A percentile compares a stretch with the other conserved stretches of the same genome.
phyloP scores from a whole-genome alignment of 495 filamentous ascomycete species.

The Podospora bellae-mahoneyi region DNA sequence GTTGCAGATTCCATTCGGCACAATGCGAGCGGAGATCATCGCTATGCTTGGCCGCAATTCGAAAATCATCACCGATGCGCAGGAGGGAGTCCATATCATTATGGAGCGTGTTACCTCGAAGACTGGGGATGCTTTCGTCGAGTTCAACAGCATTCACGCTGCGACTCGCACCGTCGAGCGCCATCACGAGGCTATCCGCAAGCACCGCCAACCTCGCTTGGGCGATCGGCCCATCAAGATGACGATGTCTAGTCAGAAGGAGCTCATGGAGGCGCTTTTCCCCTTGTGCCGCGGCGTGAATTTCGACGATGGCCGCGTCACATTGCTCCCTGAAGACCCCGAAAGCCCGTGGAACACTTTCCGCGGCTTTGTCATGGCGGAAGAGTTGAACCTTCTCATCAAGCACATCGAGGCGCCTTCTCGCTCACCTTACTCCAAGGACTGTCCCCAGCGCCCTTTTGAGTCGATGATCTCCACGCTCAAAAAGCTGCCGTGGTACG shows the following conservation, averaged over 20 bases:
- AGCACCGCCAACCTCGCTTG: constrained; percentile 50
- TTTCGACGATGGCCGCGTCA: constrained; percentile 55
- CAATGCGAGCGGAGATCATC: constrained; percentile 63
- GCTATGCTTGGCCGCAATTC: constrained; percentile 69
- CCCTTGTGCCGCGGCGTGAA: constrained; percentile 60
- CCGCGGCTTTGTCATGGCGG: constrained; percentile 63
- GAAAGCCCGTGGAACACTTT: constrained; percentile 62
- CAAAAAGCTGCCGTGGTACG: constrained; percentile 73
- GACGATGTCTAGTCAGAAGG: constrained; percentile 55
- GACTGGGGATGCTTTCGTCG: constrained; percentile 73
- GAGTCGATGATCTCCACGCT: constrained; percentile 74
- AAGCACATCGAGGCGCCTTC: constrained; percentile 66
- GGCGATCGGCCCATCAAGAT: constrained; percentile 65
- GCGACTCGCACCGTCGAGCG: constrained; percentile 53
- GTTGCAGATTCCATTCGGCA: constrained; percentile 62
- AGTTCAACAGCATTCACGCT: constrained; percentile 55
- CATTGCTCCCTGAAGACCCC: constrained; percentile 31
- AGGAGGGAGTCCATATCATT: constrained; percentile 72
- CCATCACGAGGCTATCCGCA: constrained; percentile 30
- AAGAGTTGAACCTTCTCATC: constrained; percentile 64
- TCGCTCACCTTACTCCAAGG: constrained; percentile 59
- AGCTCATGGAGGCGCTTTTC: constrained; percentile 64
- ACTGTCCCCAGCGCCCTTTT: constrained; percentile 68
- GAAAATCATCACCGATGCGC: constrained; percentile 51
- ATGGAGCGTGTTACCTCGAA: constrained; percentile 78